phyloP scores from a whole-genome alignment of 345 rosid species.

The Rhizophora apiculata region DNA sequence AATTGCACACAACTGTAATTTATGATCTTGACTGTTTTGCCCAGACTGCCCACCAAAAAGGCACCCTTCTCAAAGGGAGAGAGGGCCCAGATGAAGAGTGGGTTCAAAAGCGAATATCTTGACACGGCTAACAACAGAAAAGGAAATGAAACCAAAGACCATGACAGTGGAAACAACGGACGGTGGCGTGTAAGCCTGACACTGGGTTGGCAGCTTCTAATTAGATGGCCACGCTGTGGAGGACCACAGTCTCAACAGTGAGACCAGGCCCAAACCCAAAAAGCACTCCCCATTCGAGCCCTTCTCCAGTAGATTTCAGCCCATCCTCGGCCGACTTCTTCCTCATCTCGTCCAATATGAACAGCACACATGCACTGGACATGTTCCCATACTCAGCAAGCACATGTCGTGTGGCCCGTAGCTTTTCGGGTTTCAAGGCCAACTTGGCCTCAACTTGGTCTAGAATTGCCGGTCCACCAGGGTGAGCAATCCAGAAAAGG shows the following conservation, averaged over 20 bases:
- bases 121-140: neutral
- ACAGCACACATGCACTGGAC: slow-evolving; percentile 81
- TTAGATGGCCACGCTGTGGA: slow-evolving; percentile 41
- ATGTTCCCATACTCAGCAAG: slow-evolving; percentile 72
- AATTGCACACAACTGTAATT: too few relatives aligned
- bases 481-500: slow-evolving; percentile 75
- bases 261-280: slow-evolving; percentile 89
- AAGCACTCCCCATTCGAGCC: slow-evolving; percentile 83
- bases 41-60: too few relatives aligned
- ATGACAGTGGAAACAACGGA: neutral
- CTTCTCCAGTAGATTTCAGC: slow-evolving; percentile 66
- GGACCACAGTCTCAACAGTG: slow-evolving; percentile 71
- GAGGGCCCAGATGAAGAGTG: too few relatives aligned
- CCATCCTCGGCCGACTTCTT: slow-evolving; percentile 52
- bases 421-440: slow-evolving; percentile 49
- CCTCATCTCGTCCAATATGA: slow-evolving; percentile 75
- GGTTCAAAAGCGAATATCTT: too few relatives aligned
- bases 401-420: slow-evolving; percentile 55
- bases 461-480: slow-evolving; percentile 70
- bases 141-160: neutral
- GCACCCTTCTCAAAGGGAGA: too few relatives aligned
- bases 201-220: too few relatives aligned
- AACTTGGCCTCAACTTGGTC: slow-evolving; percentile 59
- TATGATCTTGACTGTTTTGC: too few relatives aligned
- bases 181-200: too few relatives aligned